Evolutionary conservation across 768 basidiomycete genomes (phyloP), one percentile per base, ranked within the genome.

Genomic region (Termitomyces sp.): DNA sequence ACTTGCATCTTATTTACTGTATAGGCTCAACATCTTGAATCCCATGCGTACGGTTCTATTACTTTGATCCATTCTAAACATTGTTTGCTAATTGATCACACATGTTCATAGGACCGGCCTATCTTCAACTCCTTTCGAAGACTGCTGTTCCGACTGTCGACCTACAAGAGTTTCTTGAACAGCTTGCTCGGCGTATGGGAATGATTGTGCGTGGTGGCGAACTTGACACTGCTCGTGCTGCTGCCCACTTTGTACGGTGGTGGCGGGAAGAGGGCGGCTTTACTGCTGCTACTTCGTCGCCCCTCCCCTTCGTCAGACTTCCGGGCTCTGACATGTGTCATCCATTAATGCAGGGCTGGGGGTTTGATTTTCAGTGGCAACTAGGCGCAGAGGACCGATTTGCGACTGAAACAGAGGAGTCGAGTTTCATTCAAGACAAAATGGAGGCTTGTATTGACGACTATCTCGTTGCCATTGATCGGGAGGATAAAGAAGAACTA

Each of bases 1-100:
- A 2, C 78, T 96, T 46, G 92, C 90, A 32, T 81, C 89, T 51
- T 98, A 97, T 76, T 77, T 98, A 30, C 71, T 96, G 28, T 94
- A 91, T 70, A 80, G 90, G 61, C 75, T 98, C 60, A 95, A 93
- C 70, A 72, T 88, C 43, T 77, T 92, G 57, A 82, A 92, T 70
- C 87, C 88, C 26, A 72, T 78, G 33, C 74, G 91, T 92, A 67
- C n/a, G 70, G 86, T 78, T 60, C 22, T 51, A 63, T 65, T 59
- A 51, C 58, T 54, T 59, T 48, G 59, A 50, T 20, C 45, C 50
- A 49, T 45, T 33, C 46, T 51, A 48, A 61, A 40, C 22, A 33
- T 51, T 42, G 40, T 20, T 46, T 26, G 44, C 46, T 58, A 51
- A 57, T 64, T 18, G 35, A 53, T 49, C 40, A 14, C 32, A 10